These are phyloP conservation scores for Acanthamoeba lugdunensis DNA, from an alignment of 208 protist genomes.

Conservation along the genomic window DNA sequence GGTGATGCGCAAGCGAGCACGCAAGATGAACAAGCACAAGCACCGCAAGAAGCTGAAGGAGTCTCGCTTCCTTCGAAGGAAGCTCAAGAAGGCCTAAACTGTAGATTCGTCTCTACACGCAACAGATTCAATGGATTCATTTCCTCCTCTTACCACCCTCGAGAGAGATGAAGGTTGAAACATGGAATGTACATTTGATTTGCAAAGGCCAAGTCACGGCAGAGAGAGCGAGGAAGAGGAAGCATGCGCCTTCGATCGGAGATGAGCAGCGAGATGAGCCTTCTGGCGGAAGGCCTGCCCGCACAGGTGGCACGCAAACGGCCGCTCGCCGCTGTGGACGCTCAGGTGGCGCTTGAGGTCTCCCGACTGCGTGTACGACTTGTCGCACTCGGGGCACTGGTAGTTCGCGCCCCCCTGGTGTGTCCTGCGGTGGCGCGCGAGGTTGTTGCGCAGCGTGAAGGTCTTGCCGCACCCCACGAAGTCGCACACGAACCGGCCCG, in stretches of 20 bases:
- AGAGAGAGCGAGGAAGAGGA: neutral
- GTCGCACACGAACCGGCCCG: slow-evolving; percentile 27
- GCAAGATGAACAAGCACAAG: slow-evolving; percentile 51
- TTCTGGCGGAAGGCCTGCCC: slow-evolving; percentile 1
- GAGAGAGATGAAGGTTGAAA: neutral
- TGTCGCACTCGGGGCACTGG: neutral
- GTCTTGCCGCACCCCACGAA: neutral
- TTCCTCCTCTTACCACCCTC: neutral
- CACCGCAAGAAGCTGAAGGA: slow-evolving; percentile 48
- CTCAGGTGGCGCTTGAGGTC: slow-evolving; percentile 3
- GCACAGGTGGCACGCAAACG: slow-evolving; percentile 12
- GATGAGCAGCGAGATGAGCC: neutral
- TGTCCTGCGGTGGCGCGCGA: neutral
- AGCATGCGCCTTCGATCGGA: neutral
- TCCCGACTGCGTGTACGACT: neutral
- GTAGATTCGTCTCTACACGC: neutral
- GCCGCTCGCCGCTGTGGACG: neutral
- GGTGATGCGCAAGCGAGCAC: slow-evolving; percentile 20
- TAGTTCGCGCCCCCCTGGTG: neutral
- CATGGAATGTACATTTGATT: neutral
- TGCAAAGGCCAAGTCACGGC: neutral
- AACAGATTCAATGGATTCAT: neutral
- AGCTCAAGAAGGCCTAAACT: neutral
- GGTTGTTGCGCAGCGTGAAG: slow-evolving; percentile 38
- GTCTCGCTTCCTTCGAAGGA: slow-evolving; percentile 19